A percentile compares a stretch with the other conserved stretches of the same genome.
phyloP scores from a whole-genome alignment of 2,329 filamentous ascomycete genomes.

The Triangularia setosa region DNA sequence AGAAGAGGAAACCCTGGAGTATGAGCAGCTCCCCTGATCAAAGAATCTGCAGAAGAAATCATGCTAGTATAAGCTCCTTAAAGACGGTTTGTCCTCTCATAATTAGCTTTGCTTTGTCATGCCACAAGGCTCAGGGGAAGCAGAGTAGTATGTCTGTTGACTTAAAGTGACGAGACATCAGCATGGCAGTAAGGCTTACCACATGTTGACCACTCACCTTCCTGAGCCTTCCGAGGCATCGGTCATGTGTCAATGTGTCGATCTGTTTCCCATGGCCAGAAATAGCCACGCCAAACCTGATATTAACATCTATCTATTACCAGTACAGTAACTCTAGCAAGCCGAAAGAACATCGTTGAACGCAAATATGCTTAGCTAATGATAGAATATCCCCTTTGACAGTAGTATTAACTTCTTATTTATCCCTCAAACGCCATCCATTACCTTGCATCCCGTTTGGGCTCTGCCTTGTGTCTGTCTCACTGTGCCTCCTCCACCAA shows the following conservation, averaged over 20 bases:
- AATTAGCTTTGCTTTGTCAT: no score
- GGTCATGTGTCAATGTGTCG: neutral
- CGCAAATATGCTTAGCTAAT: neutral
- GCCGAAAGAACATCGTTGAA: neutral
- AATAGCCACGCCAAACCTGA: neutral
- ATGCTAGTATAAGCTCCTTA: no score
- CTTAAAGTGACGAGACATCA: no score
- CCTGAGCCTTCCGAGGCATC: no score
- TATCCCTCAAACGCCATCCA: neutral
- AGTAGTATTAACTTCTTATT: neutral
- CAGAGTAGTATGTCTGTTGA: no score
- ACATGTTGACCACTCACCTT: no score
- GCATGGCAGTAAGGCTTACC: no score
- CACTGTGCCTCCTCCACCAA: slow-evolving; percentile 25
- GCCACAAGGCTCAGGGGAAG: no score
- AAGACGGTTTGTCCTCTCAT: no score
- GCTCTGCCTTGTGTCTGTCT: neutral
- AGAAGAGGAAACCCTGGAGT: no score
- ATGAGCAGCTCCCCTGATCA: no score
- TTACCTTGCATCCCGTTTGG: neutral
- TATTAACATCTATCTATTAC: neutral
- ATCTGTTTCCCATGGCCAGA: neutral
- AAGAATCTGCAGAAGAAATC: no score
- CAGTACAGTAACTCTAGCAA: neutral
- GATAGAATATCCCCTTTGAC: neutral